Evolutionary conservation across 75 land plant species (phyloP).

Genomic region (Picea sitchensis): DNA sequence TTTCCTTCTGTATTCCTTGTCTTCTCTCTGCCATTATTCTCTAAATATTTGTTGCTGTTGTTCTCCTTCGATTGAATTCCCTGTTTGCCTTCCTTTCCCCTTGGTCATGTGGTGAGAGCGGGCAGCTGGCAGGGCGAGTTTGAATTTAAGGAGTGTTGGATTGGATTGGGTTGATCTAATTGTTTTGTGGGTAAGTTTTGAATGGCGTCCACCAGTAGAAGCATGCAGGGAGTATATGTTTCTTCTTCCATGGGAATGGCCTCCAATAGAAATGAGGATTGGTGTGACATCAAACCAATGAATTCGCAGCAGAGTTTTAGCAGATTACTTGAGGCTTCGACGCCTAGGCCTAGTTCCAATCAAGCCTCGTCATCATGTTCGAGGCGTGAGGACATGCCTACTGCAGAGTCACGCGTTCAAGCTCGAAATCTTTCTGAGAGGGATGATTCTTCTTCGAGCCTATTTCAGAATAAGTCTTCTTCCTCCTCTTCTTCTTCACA

Average conservation of each 20-base stretch:
- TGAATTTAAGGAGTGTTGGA: neutral
- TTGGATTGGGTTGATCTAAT: neutral
- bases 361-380: neutral
- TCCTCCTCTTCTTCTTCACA: neutral
- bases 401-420: too few relatives aligned
- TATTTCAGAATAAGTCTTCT: neutral
- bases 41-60: too few relatives aligned
- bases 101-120: slow-evolving; percentile 12
- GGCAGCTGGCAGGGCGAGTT: slow-evolving; percentile 5
- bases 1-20: too few relatives aligned
- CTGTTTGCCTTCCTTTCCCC: neutral
- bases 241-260: neutral
- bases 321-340: neutral
- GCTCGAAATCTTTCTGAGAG: neutral
- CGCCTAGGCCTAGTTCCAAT: neutral
- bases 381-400: neutral
- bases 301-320: slow-evolving; percentile 3
- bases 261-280: neutral
- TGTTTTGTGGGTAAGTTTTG: neutral
- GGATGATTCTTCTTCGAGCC: slow-evolving; percentile 1
- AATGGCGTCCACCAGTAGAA: slow-evolving; percentile 10
- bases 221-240: neutral
- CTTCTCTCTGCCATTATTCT: too few relatives aligned
- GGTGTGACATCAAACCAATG: neutral
- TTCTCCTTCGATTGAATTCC: too few relatives aligned